These are phyloP conservation scores for Furcasterigmium furcatum DNA, from an alignment of 2,329 filamentous ascomycete genomes.

Conservation along the genomic window DNA sequence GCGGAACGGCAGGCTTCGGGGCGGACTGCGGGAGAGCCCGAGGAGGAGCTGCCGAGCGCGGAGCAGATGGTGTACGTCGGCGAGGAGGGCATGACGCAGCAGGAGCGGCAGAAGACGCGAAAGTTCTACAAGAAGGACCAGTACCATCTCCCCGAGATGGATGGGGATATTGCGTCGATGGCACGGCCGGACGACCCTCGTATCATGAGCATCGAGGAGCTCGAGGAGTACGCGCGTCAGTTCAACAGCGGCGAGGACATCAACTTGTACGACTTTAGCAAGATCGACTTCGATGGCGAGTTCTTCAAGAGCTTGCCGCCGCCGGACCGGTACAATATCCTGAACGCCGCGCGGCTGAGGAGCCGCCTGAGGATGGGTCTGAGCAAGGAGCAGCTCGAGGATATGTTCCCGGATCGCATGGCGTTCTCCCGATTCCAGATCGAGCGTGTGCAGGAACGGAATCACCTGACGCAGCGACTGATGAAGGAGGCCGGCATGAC, in stretches of 20 bases:
- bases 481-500: conserved; percentile 95
- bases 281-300: conserved; percentile 94
- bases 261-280: conserved; percentile 90
- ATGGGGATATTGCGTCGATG: conserved; percentile 78
- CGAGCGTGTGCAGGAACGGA: conserved; percentile 86
- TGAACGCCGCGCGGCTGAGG: conserved; percentile 87
- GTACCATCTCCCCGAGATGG: conserved; percentile 89
- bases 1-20: conserved; percentile 39
- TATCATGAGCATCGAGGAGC: conserved; percentile 92
- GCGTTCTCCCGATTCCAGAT: conserved; percentile 96
- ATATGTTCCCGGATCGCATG: conserved; percentile 97
- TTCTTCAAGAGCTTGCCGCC: conserved; percentile 92
- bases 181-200: conserved; percentile 87
- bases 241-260: conserved; percentile 93
- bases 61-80: conserved; percentile 82
- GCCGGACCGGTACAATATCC: conserved; percentile 91
- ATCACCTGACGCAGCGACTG: conserved; percentile 88
- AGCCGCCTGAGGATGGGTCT: conserved; percentile 92
- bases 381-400: conserved; percentile 91
- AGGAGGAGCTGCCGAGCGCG: conserved; percentile 64
- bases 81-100: conserved; percentile 77
- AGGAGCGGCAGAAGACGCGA: conserved; percentile 70
- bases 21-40: conserved; percentile 40
- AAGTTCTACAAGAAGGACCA: conserved; percentile 90
- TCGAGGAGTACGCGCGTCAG: conserved; percentile 90